Base-by-base conservation (phyloP, 2,329 filamentous ascomycete genomes). In the Talaromyces sp. region DNA sequence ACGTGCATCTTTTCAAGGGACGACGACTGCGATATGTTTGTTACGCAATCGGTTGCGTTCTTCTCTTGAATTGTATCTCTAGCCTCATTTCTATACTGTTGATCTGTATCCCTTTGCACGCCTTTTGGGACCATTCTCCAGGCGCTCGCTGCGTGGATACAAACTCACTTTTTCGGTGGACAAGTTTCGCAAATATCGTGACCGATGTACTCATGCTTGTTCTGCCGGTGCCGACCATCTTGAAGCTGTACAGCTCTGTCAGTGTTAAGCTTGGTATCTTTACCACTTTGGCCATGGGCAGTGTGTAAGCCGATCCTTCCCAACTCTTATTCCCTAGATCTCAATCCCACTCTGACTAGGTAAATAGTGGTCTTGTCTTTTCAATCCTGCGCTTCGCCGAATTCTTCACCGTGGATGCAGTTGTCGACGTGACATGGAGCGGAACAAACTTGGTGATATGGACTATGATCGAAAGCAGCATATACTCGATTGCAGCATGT, bases 401-500 rank as follows among this genome's bases (percentile, higher is more conserved):
- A 1, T 72, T 71, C 60, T 63, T 59, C 31, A 61, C 62, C n/a
- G 67, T 56, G 29, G 61, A 64, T 48, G 63, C 64, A 0, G 63
- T 66, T 43, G 53, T 54, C 9, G 70, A 72, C 41, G 29, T 60
- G 4, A 66, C 66, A 2, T 70, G 58, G 50, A 52, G 60, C 19
- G 62, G 61, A 2, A 59, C 62, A 0, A 59, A 66, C 9, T 62
- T 69, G 8, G 56, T 65, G 9, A 63, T 69, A 21, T 71, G 66
- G 67, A 66, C 65, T 2, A 50, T 67, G 2, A 58, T 65, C 5
- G 70, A 70, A 58, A 63, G 64, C 10, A 66, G 66, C 3, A 62
- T 66, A 8, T 71, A 71, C 56, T 62, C 70, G 0, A 66, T 72
- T 21, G 65, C 68, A 11, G 68, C 69, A 9, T 70, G 68, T 57